Conservation (phyloP, 1,139 yeast genomes). For the Casaregolazyma suthepensis region DNA sequence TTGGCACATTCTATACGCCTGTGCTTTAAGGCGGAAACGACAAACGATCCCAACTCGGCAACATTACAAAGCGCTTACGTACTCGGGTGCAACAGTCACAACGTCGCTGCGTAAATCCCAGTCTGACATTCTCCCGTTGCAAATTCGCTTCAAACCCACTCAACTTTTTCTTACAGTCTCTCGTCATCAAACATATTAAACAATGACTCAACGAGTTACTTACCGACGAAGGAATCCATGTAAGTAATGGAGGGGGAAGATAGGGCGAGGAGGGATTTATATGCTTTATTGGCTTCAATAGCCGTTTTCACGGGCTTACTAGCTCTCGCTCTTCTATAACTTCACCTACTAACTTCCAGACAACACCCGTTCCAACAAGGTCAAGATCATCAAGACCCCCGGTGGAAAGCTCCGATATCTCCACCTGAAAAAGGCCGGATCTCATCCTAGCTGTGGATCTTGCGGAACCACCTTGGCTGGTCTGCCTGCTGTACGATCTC, state of each 20-base stretch:
- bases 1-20: background rate
- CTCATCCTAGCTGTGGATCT: slow-evolving; percentile 99
- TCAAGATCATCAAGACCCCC: slow-evolving; percentile 99
- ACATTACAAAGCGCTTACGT: background rate
- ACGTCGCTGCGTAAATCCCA: slow-evolving; percentile 4
- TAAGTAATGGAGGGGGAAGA: slow-evolving; percentile 37
- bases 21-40: background rate
- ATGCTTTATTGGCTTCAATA: background rate
- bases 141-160: slow-evolving; percentile 8
- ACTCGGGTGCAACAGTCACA: background rate
- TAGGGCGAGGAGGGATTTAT: slow-evolving; percentile 2
- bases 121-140: slow-evolving; percentile 5
- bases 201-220: slow-evolving; percentile 76
- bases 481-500: slow-evolving; percentile 88
- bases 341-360: slow-evolving; percentile 28
- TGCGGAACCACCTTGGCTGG: slow-evolving; percentile 91
- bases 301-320: background rate
- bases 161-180: slow-evolving; percentile 9
- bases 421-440: slow-evolving; percentile 91
- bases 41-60: background rate
- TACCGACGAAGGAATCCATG: slow-evolving; percentile 79
- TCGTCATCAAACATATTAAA: slow-evolving; percentile 13
- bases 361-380: slow-evolving; percentile 99
- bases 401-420: slow-evolving; percentile 98
- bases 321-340: background rate